A percentile compares a stretch with the other conserved stretches of the same genome.
phyloP scores from a whole-genome alignment of 768 basidiomycete genomes.

The Phallus indusiatus region DNA sequence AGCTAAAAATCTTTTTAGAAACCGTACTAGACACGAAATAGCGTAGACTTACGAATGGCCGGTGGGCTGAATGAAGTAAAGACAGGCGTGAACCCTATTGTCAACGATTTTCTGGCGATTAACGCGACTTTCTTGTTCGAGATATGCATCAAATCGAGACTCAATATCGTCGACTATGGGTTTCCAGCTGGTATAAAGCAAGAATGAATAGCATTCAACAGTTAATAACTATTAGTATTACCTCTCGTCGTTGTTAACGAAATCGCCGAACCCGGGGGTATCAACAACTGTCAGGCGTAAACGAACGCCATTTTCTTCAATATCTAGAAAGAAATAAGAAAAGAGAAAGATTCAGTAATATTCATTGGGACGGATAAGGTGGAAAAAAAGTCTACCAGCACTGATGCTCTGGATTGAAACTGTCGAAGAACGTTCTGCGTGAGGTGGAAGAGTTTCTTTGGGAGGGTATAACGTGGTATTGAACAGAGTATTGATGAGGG shows the following conservation, averaged over 20 bases:
- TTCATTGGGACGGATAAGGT: not conserved
- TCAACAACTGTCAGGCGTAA: conserved; percentile 98
- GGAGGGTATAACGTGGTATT: conserved; percentile 91
- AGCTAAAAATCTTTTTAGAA: conserved; percentile 32
- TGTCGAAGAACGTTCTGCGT: conserved; percentile 81
- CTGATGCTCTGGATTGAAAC: conserved; percentile 98
- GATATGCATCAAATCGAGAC: conserved; percentile 91
- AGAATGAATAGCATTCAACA: not conserved
- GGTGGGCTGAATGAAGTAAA: conserved; percentile 98
- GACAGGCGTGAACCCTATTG: conserved; percentile 96
- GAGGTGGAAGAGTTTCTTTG: conserved; percentile 76
- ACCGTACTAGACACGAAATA: not conserved
- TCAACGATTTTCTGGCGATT: conserved; percentile 90
- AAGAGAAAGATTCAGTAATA: not conserved
- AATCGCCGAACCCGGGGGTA: conserved; percentile 98
- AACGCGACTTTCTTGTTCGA: conserved; percentile 98
- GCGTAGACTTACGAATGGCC: conserved; percentile 77
- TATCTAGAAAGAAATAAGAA: conserved; percentile 49
- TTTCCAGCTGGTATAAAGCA: conserved; percentile 69
- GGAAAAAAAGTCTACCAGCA: conserved; percentile 58
- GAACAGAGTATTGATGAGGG: conserved; percentile 97
- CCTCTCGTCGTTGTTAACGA: conserved; percentile 99
- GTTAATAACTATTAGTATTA: conserved; percentile 26
- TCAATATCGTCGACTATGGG: conserved; percentile 98
- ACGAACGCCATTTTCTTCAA: conserved; percentile 96